These are phyloP conservation scores for Dioszegia crocea DNA, from an alignment of 768 basidiomycete species.

Conservation along the genomic window DNA sequence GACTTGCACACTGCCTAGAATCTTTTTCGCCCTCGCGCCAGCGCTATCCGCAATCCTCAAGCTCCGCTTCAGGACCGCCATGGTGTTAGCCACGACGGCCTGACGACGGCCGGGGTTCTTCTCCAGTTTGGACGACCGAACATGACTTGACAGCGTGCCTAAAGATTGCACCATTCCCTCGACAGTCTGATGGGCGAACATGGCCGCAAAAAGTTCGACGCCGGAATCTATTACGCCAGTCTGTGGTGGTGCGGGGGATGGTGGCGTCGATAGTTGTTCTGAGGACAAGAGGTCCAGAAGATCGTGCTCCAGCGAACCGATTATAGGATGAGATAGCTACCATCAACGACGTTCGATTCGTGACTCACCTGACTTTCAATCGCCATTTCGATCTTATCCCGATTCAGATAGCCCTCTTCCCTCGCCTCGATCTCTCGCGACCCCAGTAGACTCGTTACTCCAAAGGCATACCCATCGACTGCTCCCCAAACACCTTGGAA, in stretches of 20 bases:
- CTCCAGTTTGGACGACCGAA: constrained; percentile 73
- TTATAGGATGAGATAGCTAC: constrained; percentile 70
- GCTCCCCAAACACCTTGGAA: constrained; percentile 83
- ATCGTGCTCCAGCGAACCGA: constrained; percentile 83
- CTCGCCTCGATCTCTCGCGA: constrained; percentile 34
- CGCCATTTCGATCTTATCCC: constrained; percentile 73
- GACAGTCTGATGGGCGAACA: constrained; percentile 74
- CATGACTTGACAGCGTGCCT: constrained; percentile 49
- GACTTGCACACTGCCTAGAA: constrained; percentile 37
- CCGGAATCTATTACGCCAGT: constrained; percentile 84
- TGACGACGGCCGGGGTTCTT: constrained; percentile 80
- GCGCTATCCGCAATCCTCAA: constrained; percentile 51
- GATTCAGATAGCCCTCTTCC: constrained; percentile 59
- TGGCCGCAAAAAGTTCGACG: constrained; percentile 74
- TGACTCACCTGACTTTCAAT: constrained; percentile 67
- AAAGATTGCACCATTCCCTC: constrained; percentile 49
- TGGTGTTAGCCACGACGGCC: constrained; percentile 75
- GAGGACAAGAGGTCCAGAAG: constrained; percentile 61
- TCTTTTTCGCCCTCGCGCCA: constrained; percentile 34
- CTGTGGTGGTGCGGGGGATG: constrained; percentile 68
- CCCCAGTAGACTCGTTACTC: constrained; percentile 63
- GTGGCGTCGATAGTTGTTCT: constrained; percentile 30
- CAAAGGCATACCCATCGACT: constrained; percentile 85
- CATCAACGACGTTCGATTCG: neutral
- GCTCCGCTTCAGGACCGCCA: constrained; percentile 67